Evolutionary conservation across 2,329 filamentous ascomycete genomes (phyloP).

Genomic region (Paracoccidioides lutzii): DNA sequence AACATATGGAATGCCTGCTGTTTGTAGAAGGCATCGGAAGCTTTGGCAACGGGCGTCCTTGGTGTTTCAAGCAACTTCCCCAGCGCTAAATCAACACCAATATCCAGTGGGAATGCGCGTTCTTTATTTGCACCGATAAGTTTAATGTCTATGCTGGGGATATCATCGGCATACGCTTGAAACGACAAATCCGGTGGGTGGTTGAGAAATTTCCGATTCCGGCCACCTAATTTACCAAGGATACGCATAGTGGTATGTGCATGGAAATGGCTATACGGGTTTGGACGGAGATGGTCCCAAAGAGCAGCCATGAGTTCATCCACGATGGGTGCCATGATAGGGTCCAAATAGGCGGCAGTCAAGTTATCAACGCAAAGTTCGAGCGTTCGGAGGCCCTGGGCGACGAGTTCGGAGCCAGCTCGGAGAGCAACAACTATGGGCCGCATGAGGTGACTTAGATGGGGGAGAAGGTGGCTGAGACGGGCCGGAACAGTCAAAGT

Average conservation of each 20-base stretch:
- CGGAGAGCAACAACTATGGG: conserved; percentile 90
- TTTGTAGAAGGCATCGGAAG: conserved; percentile 77
- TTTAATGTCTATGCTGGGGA: conserved; percentile 73
- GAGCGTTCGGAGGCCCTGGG: conserved; percentile 81
- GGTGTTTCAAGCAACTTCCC: conserved; percentile 73
- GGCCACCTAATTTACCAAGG: conserved; percentile 84
- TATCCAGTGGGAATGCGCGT: conserved; percentile 69
- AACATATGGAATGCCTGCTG: conserved; percentile 82
- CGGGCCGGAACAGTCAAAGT: conserved; percentile 91
- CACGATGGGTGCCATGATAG: conserved; percentile 98
- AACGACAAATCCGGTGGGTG: conserved; percentile 74
- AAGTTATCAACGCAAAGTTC: conserved; percentile 97
- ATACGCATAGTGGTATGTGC: conserved; percentile 97
- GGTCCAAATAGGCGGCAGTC: conserved; percentile 93
- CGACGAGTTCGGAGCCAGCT: conserved; percentile 83
- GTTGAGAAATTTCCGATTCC: conserved; percentile 91
- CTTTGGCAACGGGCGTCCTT: conserved; percentile 45
- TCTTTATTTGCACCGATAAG: conserved; percentile 83
- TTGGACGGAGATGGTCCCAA: conserved; percentile 86
- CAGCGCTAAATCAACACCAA: conserved; percentile 81
- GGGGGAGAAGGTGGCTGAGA: conserved; percentile 84
- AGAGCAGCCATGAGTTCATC: conserved; percentile 96
- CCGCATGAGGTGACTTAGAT: conserved; percentile 93
- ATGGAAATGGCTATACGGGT: conserved; percentile 94
- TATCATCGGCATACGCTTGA: conserved; percentile 75